Base-by-base conservation (phyloP, 495 filamentous ascomycete species). In the Penicillium paxilli region DNA sequence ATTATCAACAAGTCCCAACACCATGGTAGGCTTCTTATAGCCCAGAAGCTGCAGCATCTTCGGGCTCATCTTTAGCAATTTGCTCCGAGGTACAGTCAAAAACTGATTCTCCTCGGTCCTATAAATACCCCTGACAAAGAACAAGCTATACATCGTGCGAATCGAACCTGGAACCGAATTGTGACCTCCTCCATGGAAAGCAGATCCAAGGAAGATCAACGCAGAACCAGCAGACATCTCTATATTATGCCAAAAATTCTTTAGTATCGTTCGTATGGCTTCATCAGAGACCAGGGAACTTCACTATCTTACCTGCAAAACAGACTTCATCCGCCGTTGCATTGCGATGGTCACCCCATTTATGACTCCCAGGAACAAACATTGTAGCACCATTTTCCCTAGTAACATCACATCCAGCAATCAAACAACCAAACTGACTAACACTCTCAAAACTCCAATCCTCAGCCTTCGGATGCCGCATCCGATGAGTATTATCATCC, bases 81-180 rank as follows among this genome's bases (percentile, higher is more conserved):
- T 42, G 20, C 8, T 42, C 12, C 40, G 21, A 3, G 40, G 40
- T 5, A 42, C 40, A 7, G 40, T 42, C 40, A 42, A 24, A 24
- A 42, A 42, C 40, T 42, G 40, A 42, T 42, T 42, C 21, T 42
- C 40, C 23, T 42, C 40, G 23, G 40, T 42, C 23, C 40, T 21
- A 14, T 42, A 42, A n/a, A 42, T 23, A 5, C 40, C 40, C 10
- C 40, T 4, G 19, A 21, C 19, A 23, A 42, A 42, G 40, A 42
- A 42, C 10, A 42, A 9, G 20, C 40, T 42, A 42, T 42, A 42
- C 40, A 42, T 42, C 6, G 40, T 42, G 21, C 40, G 40, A 42
- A 42, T 14, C 3, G 40, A 42, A 14, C 12, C 40, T 5, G 40
- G 40, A 14, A 42, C 40, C 5, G 40, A 42, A 20, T 42, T 42